Evolutionary conservation across 305 asterid genomes (phyloP).

Genomic region (Rubia tinctorum): DNA sequence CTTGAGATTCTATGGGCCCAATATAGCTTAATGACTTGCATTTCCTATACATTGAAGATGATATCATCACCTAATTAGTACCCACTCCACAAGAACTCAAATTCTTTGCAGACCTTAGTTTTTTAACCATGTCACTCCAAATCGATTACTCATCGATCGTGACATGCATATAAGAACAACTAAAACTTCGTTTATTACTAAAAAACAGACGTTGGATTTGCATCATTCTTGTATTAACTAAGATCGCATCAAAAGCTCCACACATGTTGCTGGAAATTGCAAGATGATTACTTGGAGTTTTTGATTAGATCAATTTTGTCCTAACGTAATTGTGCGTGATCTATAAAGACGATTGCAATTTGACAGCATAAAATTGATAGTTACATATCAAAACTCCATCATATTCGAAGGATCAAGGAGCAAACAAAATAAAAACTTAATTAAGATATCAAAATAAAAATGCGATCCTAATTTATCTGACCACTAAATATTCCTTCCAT

Average conservation of each 20-base stretch:
- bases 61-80: slow-evolving; percentile 34
- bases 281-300: slow-evolving; percentile 19
- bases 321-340: slow-evolving; percentile 16
- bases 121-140: background rate
- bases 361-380: slow-evolving; percentile 11
- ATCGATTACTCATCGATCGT: background rate
- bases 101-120: background rate
- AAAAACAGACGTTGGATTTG: background rate
- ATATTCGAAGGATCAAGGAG: too few species aligned
- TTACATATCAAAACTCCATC: background rate
- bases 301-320: slow-evolving; percentile 30
- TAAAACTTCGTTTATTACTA: background rate
- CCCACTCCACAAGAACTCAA: slow-evolving; percentile 48
- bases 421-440: too few species aligned
- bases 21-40: slow-evolving; percentile 34
- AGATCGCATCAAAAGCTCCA: background rate
- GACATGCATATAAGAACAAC: slow-evolving; percentile 12
- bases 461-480: too few species aligned
- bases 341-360: slow-evolving; percentile 23
- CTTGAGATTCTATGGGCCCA: slow-evolving; percentile 68
- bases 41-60: slow-evolving; percentile 20
- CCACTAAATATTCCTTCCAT: too few species aligned
- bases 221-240: background rate
- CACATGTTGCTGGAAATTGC: background rate
- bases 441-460: too few species aligned